phyloP scores from a whole-genome alignment of 2,329 filamentous ascomycete species.

The Remersonia thermophila region DNA sequence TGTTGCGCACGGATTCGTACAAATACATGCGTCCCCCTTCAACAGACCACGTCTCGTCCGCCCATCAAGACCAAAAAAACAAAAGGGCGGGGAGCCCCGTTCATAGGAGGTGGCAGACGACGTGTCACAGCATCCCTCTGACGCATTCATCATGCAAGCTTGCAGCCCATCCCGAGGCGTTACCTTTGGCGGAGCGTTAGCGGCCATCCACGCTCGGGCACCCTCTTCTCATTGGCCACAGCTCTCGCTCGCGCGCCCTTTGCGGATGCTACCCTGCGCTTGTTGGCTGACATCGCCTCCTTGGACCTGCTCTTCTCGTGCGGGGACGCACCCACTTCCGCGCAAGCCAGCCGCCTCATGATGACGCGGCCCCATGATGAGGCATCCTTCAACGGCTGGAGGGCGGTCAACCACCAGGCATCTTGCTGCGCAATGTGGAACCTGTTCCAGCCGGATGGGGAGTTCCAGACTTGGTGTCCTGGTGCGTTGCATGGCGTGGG shows the following conservation, averaged over 20 bases:
- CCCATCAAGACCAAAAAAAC: too few species aligned
- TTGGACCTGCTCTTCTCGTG: conserved; percentile 1
- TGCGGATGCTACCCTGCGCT: conserved; percentile 7
- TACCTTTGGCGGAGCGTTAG: conserved; percentile 10
- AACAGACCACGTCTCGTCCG: too few species aligned
- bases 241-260: background rate
- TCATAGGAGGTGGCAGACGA: conserved; percentile 4
- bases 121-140: conserved; percentile 1
- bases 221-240: conserved; percentile 9
- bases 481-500: conserved; percentile 10
- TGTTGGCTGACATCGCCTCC: conserved; percentile 14
- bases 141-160: background rate
- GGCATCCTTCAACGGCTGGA: conserved; percentile 1
- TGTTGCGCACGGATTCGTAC: too few species aligned
- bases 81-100: conserved; percentile 4
- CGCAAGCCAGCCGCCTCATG: conserved; percentile 8
- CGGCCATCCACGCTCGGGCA: conserved; percentile 1
- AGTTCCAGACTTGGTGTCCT: conserved; percentile 5
- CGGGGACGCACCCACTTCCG: conserved; percentile 10
- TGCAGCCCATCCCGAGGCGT: conserved; percentile 2
- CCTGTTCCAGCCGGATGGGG: background rate
- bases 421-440: too few species aligned
- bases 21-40: too few species aligned
- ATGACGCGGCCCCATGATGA: conserved; percentile 17
- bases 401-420: too few species aligned